These are phyloP conservation scores for Iodosphaeria phyllophila DNA, from an alignment of 2,329 filamentous ascomycete species.

Conservation along the genomic window DNA sequence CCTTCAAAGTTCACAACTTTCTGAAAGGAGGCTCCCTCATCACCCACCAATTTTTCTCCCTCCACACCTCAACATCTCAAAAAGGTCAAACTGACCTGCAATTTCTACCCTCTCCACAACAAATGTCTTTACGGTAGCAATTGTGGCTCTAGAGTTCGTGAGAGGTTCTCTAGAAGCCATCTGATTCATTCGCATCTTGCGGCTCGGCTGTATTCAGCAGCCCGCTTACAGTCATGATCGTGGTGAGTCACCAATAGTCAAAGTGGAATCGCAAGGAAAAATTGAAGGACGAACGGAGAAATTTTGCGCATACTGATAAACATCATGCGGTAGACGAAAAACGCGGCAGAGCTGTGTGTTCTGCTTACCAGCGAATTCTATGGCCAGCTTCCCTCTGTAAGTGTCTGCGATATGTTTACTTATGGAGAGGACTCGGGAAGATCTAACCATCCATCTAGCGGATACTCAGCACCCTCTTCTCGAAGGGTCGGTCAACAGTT, in stretches of 20 bases:
- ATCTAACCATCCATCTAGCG: conserved; percentile 38
- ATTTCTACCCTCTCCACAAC: conserved; percentile 9
- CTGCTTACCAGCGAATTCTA: conserved; percentile 78
- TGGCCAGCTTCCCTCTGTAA: conserved; percentile 80
- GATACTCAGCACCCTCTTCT: conserved; percentile 64
- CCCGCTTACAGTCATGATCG: conserved; percentile 10
- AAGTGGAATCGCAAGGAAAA: too few species aligned
- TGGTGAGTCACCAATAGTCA: conserved; percentile 14
- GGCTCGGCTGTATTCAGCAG: conserved; percentile 8
- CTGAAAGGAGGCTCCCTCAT: too few species aligned
- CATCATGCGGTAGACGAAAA: conserved; percentile 44
- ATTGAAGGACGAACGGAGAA: not conserved
- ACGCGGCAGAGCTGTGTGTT: conserved; percentile 73
- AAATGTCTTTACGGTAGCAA: conserved; percentile 53
- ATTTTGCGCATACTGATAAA: not conserved
- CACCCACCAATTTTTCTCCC: conserved; percentile 2
- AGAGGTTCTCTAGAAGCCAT: conserved; percentile 58
- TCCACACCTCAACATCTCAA: not conserved
- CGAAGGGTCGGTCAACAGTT: conserved; percentile 59
- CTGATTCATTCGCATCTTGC: conserved; percentile 21
- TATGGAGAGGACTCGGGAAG: not conserved
- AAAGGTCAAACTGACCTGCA: too few species aligned
- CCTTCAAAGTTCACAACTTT: too few species aligned
- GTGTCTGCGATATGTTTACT: conserved; percentile 13
- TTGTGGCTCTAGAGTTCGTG: conserved; percentile 59